A percentile compares a stretch with the other conserved stretches of the same genome.
These are phyloP conservation scores for Suillus occidentalis DNA, from an alignment of 768 basidiomycete genomes.

Conservation along the genomic window DNA sequence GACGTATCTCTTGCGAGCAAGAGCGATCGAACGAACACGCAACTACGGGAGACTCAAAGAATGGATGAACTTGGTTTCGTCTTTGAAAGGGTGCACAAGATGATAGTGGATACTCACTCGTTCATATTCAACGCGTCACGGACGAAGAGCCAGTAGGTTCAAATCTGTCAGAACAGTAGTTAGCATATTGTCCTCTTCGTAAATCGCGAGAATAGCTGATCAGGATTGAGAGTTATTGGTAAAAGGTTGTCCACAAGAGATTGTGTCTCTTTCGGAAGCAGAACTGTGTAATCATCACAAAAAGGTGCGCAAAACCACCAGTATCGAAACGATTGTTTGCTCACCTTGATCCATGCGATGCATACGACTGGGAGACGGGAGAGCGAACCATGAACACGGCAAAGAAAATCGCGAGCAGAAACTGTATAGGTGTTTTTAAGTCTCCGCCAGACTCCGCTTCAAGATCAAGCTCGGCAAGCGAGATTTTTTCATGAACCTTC, in stretches of 20 bases:
- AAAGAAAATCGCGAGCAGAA: slow-evolving; percentile 6
- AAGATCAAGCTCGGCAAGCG: not conserved
- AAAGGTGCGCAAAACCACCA: slow-evolving; percentile 1
- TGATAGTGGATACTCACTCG: slow-evolving; percentile 10
- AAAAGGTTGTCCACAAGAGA: slow-evolving; percentile 71
- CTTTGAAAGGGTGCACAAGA: slow-evolving; percentile 27
- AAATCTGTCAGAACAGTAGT: slow-evolving; percentile 11
- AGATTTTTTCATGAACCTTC: not conserved
- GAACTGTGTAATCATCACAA: slow-evolving; percentile 66
- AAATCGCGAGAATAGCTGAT: slow-evolving; percentile 23
- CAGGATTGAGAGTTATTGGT: slow-evolving; percentile 53
- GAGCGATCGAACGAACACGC: slow-evolving; percentile 38
- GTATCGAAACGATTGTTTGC: not conserved
- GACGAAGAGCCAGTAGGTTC: not conserved
- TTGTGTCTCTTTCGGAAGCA: slow-evolving; percentile 79
- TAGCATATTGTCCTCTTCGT: not conserved
- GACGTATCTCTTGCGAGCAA: slow-evolving; percentile 34
- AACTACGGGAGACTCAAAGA: slow-evolving; percentile 60
- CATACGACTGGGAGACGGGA: slow-evolving; percentile 4
- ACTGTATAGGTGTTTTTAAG: slow-evolving; percentile 42
- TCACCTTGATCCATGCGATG: slow-evolving; percentile 10
- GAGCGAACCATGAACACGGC: not conserved
- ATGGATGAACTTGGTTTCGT: slow-evolving; percentile 87
- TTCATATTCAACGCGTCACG: not conserved
- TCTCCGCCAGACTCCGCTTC: slow-evolving; percentile 3